Evolutionary conservation across 2,329 filamentous ascomycete species (phyloP).

Genomic region (Botryosphaeria agaves): DNA sequence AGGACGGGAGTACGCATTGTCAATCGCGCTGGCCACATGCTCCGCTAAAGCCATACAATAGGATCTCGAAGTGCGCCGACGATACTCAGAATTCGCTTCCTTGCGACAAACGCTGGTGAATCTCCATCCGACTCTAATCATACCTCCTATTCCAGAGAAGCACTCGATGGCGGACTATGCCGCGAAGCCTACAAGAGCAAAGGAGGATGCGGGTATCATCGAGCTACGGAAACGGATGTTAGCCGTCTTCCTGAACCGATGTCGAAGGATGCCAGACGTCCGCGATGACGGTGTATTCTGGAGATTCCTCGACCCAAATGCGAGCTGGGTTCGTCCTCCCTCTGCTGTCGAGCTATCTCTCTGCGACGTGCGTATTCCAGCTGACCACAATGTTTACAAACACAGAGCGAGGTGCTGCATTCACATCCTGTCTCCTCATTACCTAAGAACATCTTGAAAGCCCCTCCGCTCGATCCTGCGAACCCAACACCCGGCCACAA

Average conservation of each 20-base stretch:
- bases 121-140: conserved; percentile 85
- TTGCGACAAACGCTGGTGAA: conserved; percentile 75
- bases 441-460: conserved; percentile 85
- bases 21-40: too few species aligned
- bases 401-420: conserved; percentile 89
- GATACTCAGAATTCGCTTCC: conserved; percentile 94
- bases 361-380: too few species aligned
- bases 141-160: conserved; percentile 96
- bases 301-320: conserved; percentile 94
- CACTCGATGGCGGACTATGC: conserved; percentile 98
- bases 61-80: conserved; percentile 86
- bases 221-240: conserved; percentile 95
- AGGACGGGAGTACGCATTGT: conserved; percentile 58
- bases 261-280: conserved; percentile 80
- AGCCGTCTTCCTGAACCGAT: conserved; percentile 85
- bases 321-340: conserved; percentile 80
- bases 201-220: conserved; percentile 93
- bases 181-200: conserved; percentile 92
- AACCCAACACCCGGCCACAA: conserved; percentile 76
- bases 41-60: conserved; percentile 19
- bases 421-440: conserved; percentile 81
- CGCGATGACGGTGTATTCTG: conserved; percentile 91
- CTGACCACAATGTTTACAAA: conserved; percentile 7
- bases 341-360: too few species aligned
- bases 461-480: conserved; percentile 87